Evolutionary conservation across 2,329 filamentous ascomycete species (phyloP).

Genomic region (Pseudocercospora crystallina): DNA sequence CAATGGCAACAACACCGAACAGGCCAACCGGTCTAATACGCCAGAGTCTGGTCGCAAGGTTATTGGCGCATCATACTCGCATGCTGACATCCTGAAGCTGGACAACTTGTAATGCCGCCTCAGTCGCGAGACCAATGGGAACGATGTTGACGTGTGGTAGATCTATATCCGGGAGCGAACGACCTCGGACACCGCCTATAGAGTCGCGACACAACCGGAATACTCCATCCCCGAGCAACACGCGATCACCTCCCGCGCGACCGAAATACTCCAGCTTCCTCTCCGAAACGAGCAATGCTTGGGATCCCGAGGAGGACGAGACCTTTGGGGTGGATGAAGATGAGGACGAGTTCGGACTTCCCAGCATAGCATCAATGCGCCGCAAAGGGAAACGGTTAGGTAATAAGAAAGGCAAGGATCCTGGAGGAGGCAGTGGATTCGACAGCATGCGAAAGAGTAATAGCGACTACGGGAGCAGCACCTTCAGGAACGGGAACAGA

Average conservation of each 20-base stretch:
- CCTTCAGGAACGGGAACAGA: slow-evolving; percentile 6
- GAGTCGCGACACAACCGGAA: slow-evolving; percentile 57
- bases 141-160: slow-evolving; percentile 14
- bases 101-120: slow-evolving; percentile 66
- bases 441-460: slow-evolving; percentile 14
- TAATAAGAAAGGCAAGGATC: slow-evolving; percentile 46
- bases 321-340: slow-evolving; percentile 80
- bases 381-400: slow-evolving; percentile 59
- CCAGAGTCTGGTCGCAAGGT: slow-evolving; percentile 63
- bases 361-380: slow-evolving; percentile 88
- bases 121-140: neutral
- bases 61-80: slow-evolving; percentile 92
- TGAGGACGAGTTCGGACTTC: slow-evolving; percentile 92
- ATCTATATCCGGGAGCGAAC: slow-evolving; percentile 44
- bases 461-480: slow-evolving; percentile 18
- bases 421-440: slow-evolving; percentile 33
- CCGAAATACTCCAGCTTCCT: slow-evolving; percentile 79
- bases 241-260: slow-evolving; percentile 58
- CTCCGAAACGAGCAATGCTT: slow-evolving; percentile 78
- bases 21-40: slow-evolving; percentile 46
- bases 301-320: slow-evolving; percentile 70
- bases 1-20: slow-evolving; percentile 37
- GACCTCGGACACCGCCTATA: slow-evolving; percentile 71
- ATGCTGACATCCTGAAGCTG: slow-evolving; percentile 90
- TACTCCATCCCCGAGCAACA: slow-evolving; percentile 54